Conservation (phyloP, 148 eudicot species). For the Diospyros lotus region DNA sequence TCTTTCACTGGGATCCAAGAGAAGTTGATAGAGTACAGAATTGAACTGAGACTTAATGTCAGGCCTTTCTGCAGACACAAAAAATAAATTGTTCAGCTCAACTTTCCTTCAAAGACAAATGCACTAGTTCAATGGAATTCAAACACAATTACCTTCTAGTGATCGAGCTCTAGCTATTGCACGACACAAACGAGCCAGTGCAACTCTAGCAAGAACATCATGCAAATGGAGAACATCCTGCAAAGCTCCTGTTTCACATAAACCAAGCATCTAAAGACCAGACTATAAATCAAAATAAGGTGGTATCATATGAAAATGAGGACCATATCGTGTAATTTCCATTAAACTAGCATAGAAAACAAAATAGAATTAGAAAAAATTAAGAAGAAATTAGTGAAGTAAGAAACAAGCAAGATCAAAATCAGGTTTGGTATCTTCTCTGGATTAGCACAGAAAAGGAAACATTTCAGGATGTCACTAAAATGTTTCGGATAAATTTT, state of each 20-base stretch:
- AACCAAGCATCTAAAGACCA: slow-evolving; percentile 5
- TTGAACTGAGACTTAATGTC: slow-evolving; percentile 85
- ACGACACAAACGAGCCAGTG: slow-evolving; percentile 94
- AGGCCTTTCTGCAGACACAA: slow-evolving; percentile 70
- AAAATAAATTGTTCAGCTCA: slow-evolving; percentile 13
- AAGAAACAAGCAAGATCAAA: background rate
- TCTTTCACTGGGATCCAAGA: slow-evolving; percentile 98
- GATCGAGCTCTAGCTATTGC: slow-evolving; percentile 85
- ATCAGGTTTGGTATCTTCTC: too few species aligned
- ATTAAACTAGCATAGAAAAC: background rate
- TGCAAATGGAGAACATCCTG: slow-evolving; percentile 95
- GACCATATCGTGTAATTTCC: background rate
- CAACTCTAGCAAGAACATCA: slow-evolving; percentile 98
- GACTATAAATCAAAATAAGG: background rate
- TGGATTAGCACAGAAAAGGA: too few species aligned
- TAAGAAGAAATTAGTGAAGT: background rate
- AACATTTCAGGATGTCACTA: too few species aligned
- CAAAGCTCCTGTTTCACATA: slow-evolving; percentile 65
- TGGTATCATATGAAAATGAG: background rate
- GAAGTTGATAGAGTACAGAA: slow-evolving; percentile 88
- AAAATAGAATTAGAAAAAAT: background rate
- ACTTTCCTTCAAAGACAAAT: slow-evolving; percentile 13
- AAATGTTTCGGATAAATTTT: too few species aligned
- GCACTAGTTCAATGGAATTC: background rate
- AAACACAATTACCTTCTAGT: slow-evolving; percentile 66